Evolutionary conservation across 257 asterid genomes (phyloP), one percentile per base, ranked within the genome.

Genomic region (Solanum stenotomum): DNA sequence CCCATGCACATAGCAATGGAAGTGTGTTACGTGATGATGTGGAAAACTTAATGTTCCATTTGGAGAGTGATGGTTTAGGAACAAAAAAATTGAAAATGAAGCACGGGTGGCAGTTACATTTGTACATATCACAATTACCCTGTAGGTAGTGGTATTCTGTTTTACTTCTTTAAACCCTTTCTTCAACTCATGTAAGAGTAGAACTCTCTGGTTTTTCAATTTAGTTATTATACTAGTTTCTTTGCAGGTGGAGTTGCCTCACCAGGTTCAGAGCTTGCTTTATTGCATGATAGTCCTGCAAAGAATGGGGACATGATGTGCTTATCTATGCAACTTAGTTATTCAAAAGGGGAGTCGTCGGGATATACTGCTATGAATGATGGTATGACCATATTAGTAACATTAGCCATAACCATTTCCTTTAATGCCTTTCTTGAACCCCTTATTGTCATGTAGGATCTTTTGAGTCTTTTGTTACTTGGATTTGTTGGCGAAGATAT

Each of bases 41-140:
- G 88, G 65, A 25, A 78, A 59, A n/a, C 89, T 87, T 87, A 12
- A 78, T 92, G 91, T 93, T 94, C 76, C 87, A 79, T 88, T 85
- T 92, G 88, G 92, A 90, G 63, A 86, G 89, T 22, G 94, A 89
- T 65, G 87, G 89, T 74, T 88, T 29, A 74, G 93, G 92, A 52
- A 82, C 85, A 68, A 89, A 87, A 86, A 93, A 89, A 87, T 92
- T 91, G 88, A 92, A 85, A 90, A 84, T 97, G 91, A 91, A 83
- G 89, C 90, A 88, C 63, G 95, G 97, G 37, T 93, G 91, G 96
- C 89, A 92, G 88, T 91, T 97, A 88, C 98, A 97, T 92, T 86
- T 97, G 90, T 97, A 96, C 88, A 90, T 95, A 86, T 96, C 99
- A 40, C 98, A 96, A 86, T 92, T 93, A 89, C 99, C 98, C 86